These are phyloP conservation scores for Calonectria crousiana DNA, from an alignment of 2,329 filamentous ascomycete species.

Conservation along the genomic window DNA sequence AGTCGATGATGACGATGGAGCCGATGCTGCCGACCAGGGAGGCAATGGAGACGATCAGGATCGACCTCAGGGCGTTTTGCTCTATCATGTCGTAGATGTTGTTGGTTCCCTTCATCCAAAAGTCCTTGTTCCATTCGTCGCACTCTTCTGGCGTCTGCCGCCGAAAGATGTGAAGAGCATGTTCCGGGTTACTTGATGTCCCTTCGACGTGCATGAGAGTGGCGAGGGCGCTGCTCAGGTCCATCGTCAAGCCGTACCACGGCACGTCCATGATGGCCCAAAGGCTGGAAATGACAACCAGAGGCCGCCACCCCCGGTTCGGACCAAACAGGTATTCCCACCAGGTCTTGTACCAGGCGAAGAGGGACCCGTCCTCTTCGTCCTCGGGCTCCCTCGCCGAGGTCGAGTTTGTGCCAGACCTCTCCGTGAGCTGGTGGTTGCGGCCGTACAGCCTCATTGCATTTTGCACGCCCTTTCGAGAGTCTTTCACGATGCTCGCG, in stretches of 20 bases:
- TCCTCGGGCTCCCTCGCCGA: background rate
- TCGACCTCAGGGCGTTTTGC: conserved; percentile 8
- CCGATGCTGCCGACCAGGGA: background rate
- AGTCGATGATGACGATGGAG: conserved; percentile 11
- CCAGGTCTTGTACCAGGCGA: background rate
- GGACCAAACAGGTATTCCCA: conserved; percentile 17
- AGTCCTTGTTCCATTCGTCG: conserved; percentile 5
- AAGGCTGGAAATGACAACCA: conserved; percentile 19
- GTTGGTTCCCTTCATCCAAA: background rate
- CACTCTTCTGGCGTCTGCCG: background rate
- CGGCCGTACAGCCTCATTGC: background rate
- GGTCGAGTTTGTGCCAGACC: background rate
- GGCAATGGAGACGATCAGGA: conserved; percentile 13
- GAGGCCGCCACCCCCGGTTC: conserved; percentile 18
- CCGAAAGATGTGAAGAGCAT: background rate
- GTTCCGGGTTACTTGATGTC: background rate
- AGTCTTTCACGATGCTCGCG: background rate
- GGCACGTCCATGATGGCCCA: conserved; percentile 30
- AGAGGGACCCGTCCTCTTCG: background rate
- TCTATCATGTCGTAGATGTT: conserved; percentile 5
- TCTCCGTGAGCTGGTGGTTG: background rate
- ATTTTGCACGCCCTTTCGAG: background rate
- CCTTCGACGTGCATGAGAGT: conserved; percentile 13
- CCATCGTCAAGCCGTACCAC: conserved; percentile 28
- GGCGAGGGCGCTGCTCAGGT: conserved; percentile 23